A percentile compares a stretch with the other conserved stretches of the same genome.
Conservation (phyloP, 352 stramenopile species). For the Phytophthora colocasiae region DNA sequence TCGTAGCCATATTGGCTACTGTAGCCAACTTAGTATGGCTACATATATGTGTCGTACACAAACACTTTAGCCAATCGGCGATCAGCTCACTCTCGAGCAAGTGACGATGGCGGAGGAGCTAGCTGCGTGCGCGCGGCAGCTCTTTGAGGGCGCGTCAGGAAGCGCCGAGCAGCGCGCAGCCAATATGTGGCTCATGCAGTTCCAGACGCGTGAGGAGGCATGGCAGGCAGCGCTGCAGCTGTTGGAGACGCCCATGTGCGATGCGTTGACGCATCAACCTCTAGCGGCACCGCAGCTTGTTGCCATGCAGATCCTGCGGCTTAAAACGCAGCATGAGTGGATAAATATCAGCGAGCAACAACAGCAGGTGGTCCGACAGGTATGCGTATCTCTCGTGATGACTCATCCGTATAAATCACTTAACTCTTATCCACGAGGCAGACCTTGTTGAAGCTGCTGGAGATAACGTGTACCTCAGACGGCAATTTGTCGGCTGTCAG, state of each 20-base stretch:
- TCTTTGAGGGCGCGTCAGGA: constrained; percentile 70
- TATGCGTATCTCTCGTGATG: constrained; percentile 24
- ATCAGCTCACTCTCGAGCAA: neutral
- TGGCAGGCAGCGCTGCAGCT: constrained; percentile 67
- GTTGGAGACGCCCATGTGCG: constrained; percentile 42
- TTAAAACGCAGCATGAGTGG: constrained; percentile 73
- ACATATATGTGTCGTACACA: constrained; percentile 4
- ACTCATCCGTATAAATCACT: constrained; percentile 9
- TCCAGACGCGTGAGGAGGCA: constrained; percentile 63
- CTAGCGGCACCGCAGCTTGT: constrained; percentile 55
- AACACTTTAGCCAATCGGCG: constrained; percentile 9
- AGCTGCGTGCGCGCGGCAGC: constrained; percentile 58
- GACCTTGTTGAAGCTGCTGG: constrained; percentile 58
- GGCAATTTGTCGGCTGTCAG: constrained; percentile 33
- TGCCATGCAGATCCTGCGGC: constrained; percentile 72
- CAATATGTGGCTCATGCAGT: constrained; percentile 77
- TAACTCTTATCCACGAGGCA: constrained; percentile 24
- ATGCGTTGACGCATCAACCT: constrained; percentile 25
- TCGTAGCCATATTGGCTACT: too few relatives aligned
- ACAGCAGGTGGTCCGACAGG: constrained; percentile 51
- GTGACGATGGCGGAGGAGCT: constrained; percentile 60
- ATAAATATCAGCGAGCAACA: constrained; percentile 39
- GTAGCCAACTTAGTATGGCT: neutral
- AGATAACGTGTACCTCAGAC: constrained; percentile 35
- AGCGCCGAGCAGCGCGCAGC: constrained; percentile 59